These are phyloP conservation scores for Cenococcum geophilum DNA, from an alignment of 495 filamentous ascomycete species.

Conservation along the genomic window DNA sequence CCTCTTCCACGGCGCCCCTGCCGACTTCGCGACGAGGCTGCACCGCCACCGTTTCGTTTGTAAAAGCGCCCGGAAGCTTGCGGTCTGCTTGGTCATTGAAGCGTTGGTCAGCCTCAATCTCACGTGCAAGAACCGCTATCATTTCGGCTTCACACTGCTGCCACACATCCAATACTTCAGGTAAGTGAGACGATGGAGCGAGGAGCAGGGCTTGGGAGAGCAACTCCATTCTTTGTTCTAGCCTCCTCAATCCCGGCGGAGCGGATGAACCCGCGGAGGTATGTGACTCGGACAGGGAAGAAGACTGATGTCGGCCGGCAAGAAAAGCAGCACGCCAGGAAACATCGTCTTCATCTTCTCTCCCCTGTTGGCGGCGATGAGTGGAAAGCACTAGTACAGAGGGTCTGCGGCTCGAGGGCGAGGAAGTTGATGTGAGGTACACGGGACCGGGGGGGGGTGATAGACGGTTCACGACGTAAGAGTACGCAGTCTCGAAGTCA, in stretches of 20 bases:
- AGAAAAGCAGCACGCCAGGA: conserved; percentile 90
- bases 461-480: conserved; percentile 73
- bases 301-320: conserved; percentile 70
- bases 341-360: conserved; percentile 58
- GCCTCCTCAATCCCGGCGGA: conserved; percentile 52
- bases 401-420: conserved; percentile 7
- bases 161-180: conserved; percentile 80
- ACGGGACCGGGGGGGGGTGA: conserved; percentile 12
- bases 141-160: conserved; percentile 85
- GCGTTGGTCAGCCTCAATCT: conserved; percentile 69
- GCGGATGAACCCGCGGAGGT: conserved; percentile 42
- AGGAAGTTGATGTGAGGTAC: conserved; percentile 7
- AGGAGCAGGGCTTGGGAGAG: conserved; percentile 78
- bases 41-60: conserved; percentile 33
- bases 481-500: conserved; percentile 97
- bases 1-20: conserved; percentile 51
- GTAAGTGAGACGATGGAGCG: conserved; percentile 67
- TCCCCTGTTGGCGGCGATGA: neutral
- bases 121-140: conserved; percentile 57
- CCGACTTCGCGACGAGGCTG: conserved; percentile 36
- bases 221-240: conserved; percentile 85
- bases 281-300: conserved; percentile 35
- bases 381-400: neutral
- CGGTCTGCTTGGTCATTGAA: conserved; percentile 32
- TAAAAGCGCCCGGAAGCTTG: conserved; percentile 62